Evolutionary conservation across 2,329 filamentous ascomycete genomes (phyloP).

Genomic region (Ophiosphaerella korrae): DNA sequence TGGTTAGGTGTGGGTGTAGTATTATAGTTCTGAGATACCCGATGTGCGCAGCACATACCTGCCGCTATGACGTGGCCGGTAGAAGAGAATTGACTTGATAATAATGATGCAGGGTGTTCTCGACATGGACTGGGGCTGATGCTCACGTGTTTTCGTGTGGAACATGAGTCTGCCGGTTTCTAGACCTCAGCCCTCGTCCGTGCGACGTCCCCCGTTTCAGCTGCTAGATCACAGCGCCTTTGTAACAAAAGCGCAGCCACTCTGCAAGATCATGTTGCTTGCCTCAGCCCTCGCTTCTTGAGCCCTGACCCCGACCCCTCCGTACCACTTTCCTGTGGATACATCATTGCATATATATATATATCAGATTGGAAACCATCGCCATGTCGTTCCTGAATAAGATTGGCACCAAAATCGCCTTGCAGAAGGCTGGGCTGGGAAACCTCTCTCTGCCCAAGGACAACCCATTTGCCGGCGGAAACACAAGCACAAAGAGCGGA

Average conservation of each 20-base stretch:
- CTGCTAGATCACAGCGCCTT: constrained; percentile 24
- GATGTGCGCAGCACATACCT: too few relatives aligned
- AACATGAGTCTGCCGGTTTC: neutral
- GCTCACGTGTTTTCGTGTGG: too few relatives aligned
- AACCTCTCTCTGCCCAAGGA: constrained; percentile 53
- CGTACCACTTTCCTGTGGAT: neutral
- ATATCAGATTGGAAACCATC: neutral
- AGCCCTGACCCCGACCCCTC: neutral
- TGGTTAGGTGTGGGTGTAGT: too few relatives aligned
- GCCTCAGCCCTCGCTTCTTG: neutral
- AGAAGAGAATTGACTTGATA: too few relatives aligned
- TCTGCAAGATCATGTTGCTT: constrained; percentile 18
- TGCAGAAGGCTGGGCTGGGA: constrained; percentile 62
- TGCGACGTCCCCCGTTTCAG: constrained; percentile 38
- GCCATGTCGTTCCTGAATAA: constrained; percentile 3
- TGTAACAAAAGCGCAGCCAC: constrained; percentile 23
- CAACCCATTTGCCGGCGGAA: constrained; percentile 30
- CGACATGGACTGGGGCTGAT: too few relatives aligned
- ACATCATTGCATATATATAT: constrained; percentile 2
- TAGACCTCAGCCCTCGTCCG: constrained; percentile 22
- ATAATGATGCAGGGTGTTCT: too few relatives aligned
- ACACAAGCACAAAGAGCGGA: constrained; percentile 35
- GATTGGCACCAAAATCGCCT: constrained; percentile 55
- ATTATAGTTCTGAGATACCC: too few relatives aligned
- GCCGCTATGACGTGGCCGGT: too few relatives aligned